Conservation (phyloP, 2,329 filamentous ascomycete species). For the Trichophyton schoenleinii region DNA sequence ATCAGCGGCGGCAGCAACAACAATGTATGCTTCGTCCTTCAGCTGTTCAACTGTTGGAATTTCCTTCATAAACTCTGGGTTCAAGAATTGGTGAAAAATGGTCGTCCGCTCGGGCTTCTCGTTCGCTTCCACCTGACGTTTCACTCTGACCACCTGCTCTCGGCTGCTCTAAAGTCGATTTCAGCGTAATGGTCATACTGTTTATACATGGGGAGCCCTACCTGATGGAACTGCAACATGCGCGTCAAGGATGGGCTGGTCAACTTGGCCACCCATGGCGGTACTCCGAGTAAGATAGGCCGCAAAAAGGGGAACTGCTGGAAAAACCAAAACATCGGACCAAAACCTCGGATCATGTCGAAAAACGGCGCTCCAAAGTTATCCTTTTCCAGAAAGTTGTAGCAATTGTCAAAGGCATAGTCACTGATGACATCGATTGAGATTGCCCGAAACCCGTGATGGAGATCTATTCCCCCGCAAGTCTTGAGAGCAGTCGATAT, state of each 20-base stretch:
- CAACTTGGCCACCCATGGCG: constrained; percentile 14
- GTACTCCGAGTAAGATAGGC: constrained; percentile 10
- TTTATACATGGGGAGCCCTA: not conserved
- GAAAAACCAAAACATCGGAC: constrained; percentile 17
- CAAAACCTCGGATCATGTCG: constrained; percentile 15
- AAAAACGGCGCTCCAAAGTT: constrained; percentile 16
- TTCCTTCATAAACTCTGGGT: constrained; percentile 10
- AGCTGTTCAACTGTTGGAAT: constrained; percentile 17
- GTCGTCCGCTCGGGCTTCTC: constrained; percentile 14
- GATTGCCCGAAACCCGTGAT: not conserved
- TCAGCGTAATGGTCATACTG: not conserved
- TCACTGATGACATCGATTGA: constrained; percentile 4
- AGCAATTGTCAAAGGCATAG: constrained; percentile 18
- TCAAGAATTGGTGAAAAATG: constrained; percentile 14
- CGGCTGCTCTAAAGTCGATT: constrained; percentile 8
- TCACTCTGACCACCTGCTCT: not conserved
- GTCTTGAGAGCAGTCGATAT: constrained; percentile 14
- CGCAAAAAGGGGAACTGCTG: constrained; percentile 16
- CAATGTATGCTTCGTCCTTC: constrained; percentile 18
- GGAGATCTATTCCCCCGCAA: not conserved
- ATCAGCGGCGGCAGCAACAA: constrained; percentile 20
- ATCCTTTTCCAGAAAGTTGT: constrained; percentile 13
- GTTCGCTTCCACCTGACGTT: constrained; percentile 11
- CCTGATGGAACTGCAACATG: constrained; percentile 15
- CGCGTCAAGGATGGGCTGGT: constrained; percentile 9